phyloP scores from a whole-genome alignment of 805 yeast genomes.

The Spathaspora girioi region DNA sequence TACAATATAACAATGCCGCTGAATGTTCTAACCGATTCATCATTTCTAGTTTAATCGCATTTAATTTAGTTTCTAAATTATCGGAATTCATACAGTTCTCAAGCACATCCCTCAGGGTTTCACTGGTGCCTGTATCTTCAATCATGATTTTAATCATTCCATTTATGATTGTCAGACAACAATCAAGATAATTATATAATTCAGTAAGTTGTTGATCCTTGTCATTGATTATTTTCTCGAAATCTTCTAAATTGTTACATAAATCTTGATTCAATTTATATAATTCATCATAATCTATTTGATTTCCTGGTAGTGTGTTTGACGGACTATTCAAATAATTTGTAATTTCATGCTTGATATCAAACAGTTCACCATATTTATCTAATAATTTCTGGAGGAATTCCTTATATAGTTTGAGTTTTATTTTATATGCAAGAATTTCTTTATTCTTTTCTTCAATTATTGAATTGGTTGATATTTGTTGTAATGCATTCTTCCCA shows the following conservation, averaged over 20 bases:
- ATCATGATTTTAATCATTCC: slow-evolving; percentile 18
- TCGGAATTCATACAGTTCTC: slow-evolving; percentile 13
- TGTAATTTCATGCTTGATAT: neutral
- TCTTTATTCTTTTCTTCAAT: slow-evolving; percentile 31
- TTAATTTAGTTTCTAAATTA: slow-evolving; percentile 19
- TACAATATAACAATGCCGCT: slow-evolving; percentile 1
- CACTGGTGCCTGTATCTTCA: slow-evolving; percentile 15
- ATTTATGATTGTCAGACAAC: slow-evolving; percentile 14
- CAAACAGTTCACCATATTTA: slow-evolving; percentile 5
- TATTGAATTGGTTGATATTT: slow-evolving; percentile 16
- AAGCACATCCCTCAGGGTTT: slow-evolving; percentile 14
- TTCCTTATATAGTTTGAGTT: slow-evolving; percentile 38
- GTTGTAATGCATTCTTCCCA: slow-evolving; percentile 1
- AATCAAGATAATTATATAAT: slow-evolving; percentile 11
- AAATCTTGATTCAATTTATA: slow-evolving; percentile 35
- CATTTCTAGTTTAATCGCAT: slow-evolving; percentile 9
- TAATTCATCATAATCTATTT: slow-evolving; percentile 30
- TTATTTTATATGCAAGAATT: slow-evolving; percentile 33
- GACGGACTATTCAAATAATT: neutral
- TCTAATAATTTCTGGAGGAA: slow-evolving; percentile 36
- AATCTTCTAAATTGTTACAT: slow-evolving; percentile 31
- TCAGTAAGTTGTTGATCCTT: slow-evolving; percentile 20
- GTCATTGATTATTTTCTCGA: slow-evolving; percentile 27
- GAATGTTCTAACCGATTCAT: neutral
- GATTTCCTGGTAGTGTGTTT: neutral